A percentile compares a stretch with the other conserved stretches of the same genome.
These are phyloP conservation scores for Colletotrichum lupini DNA, from an alignment of 2,329 filamentous ascomycete genomes.

Conservation along the genomic window DNA sequence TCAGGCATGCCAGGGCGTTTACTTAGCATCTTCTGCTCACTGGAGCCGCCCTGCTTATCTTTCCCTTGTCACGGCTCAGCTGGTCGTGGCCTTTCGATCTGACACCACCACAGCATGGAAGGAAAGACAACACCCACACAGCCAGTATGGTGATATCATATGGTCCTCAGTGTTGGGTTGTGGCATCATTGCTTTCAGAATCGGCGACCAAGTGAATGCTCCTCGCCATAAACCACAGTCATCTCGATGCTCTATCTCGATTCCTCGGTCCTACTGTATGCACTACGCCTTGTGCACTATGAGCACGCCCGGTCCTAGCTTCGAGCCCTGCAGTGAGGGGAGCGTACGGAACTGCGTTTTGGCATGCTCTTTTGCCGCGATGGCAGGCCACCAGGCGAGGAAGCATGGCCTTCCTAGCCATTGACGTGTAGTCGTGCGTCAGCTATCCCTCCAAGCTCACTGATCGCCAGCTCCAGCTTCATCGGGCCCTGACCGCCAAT, in stretches of 20 bases:
- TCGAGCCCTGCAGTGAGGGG: constrained; percentile 17
- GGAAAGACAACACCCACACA: not conserved
- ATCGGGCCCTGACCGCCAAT: constrained; percentile 9
- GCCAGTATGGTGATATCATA: not conserved
- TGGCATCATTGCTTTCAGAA: constrained; percentile 11
- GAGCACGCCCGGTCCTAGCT: constrained; percentile 2
- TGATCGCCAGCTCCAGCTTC: constrained; percentile 1
- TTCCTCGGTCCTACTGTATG: not conserved
- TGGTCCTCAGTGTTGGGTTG: constrained; percentile 2
- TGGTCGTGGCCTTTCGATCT: not conserved
- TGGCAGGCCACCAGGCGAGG: constrained; percentile 6
- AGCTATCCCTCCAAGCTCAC: not conserved
- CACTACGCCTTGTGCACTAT: not conserved
- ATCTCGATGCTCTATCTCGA: constrained; percentile 11
- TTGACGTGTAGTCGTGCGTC: constrained; percentile 1
- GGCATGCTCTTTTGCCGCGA: constrained; percentile 6
- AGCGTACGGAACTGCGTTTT: not conserved
- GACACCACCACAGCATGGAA: not conserved
- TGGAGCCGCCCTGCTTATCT: not conserved
- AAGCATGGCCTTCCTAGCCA: constrained; percentile 15
- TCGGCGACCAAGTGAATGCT: not conserved
- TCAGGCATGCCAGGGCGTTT: not conserved
- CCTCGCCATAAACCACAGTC: not conserved
- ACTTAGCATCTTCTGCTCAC: not conserved
- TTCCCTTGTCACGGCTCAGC: not conserved